These are phyloP conservation scores for Apiotrichum domesticum DNA, from an alignment of 1,284 basidiomycete species.

Conservation along the genomic window DNA sequence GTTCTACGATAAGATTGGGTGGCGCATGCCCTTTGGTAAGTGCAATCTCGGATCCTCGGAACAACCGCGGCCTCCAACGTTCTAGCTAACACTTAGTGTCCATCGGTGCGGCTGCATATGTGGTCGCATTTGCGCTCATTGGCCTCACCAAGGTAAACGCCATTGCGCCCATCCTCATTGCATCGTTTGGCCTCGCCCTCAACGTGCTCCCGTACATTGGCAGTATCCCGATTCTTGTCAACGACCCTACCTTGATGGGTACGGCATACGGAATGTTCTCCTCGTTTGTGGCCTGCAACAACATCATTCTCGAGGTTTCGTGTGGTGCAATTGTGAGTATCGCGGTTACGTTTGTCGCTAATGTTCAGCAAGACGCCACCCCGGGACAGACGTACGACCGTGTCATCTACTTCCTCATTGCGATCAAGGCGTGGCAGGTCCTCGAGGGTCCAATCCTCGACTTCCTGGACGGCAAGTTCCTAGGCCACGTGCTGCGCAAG, in stretches of 20 bases:
- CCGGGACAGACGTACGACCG: slow-evolving; percentile 31
- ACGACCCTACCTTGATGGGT: slow-evolving; percentile 39
- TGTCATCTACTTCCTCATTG: slow-evolving; percentile 43
- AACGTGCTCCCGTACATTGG: slow-evolving; percentile 40
- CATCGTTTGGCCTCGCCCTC: slow-evolving; percentile 33
- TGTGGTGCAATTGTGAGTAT: slow-evolving; percentile 31
- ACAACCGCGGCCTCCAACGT: too few relatives aligned
- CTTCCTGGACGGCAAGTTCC: slow-evolving; percentile 20
- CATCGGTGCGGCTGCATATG: slow-evolving; percentile 31
- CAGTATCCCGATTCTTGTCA: slow-evolving; percentile 41
- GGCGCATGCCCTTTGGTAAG: slow-evolving; percentile 20
- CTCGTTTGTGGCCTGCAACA: slow-evolving; percentile 12
- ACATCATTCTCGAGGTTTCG: slow-evolving; percentile 37
- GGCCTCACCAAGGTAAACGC: slow-evolving; percentile 40
- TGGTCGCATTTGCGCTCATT: slow-evolving; percentile 40
- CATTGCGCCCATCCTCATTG: slow-evolving; percentile 36
- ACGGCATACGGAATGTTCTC: slow-evolving; percentile 43
- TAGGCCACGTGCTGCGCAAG: slow-evolving; percentile 26
- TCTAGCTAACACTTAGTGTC: slow-evolving; percentile 1
- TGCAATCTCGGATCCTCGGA: not conserved
- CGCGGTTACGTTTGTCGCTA: not conserved
- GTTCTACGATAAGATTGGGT: slow-evolving; percentile 24
- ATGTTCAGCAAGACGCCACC: slow-evolving; percentile 32
- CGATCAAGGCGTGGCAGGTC: slow-evolving; percentile 40
- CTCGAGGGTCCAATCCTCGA: slow-evolving; percentile 32